A percentile compares a stretch with the other conserved stretches of the same genome.
phyloP scores from a whole-genome alignment of 1,284 basidiomycete species.

The Ganoderma lingzhi region DNA sequence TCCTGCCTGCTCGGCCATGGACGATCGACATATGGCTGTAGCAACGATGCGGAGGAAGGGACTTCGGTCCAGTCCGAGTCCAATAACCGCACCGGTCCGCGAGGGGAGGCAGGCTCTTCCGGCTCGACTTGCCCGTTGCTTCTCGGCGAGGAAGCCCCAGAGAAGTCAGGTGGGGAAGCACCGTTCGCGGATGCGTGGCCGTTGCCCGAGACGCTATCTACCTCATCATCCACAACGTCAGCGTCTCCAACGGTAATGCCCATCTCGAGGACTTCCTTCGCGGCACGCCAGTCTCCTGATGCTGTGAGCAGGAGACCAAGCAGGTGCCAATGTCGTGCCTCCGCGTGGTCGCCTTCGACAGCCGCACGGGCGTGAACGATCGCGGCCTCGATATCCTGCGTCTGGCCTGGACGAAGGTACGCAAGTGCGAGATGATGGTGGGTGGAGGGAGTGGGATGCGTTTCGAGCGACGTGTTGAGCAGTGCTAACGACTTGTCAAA shows the following conservation, averaged over 20 bases:
- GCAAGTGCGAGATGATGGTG: constrained; percentile 86
- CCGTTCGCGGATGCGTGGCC: constrained; percentile 21
- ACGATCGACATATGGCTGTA: constrained; percentile 62
- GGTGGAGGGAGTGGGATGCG: constrained; percentile 66
- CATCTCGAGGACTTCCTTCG: constrained; percentile 80
- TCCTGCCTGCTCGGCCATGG: constrained; percentile 64
- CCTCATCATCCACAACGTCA: constrained; percentile 49
- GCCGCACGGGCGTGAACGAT: constrained; percentile 76
- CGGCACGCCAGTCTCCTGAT: constrained; percentile 83
- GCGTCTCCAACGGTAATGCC: constrained; percentile 62
- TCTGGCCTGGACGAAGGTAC: constrained; percentile 68
- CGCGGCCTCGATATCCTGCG: constrained; percentile 76
- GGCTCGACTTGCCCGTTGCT: constrained; percentile 22
- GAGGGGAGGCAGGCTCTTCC: background rate
- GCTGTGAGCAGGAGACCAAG: constrained; percentile 86
- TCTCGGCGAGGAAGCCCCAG: constrained; percentile 11
- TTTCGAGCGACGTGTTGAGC: constrained; percentile 61
- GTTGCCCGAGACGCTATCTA: constrained; percentile 13
- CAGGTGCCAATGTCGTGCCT: constrained; percentile 91
- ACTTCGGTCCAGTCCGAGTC: constrained; percentile 46
- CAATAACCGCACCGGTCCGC: constrained; percentile 41
- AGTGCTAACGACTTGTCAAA: constrained; percentile 68
- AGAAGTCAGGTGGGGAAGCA: constrained; percentile 37
- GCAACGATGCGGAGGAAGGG: constrained; percentile 57
- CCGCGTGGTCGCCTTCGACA: constrained; percentile 77